These are phyloP conservation scores for Leccinum truebloodii DNA, from an alignment of 768 basidiomycete species.

Conservation along the genomic window DNA sequence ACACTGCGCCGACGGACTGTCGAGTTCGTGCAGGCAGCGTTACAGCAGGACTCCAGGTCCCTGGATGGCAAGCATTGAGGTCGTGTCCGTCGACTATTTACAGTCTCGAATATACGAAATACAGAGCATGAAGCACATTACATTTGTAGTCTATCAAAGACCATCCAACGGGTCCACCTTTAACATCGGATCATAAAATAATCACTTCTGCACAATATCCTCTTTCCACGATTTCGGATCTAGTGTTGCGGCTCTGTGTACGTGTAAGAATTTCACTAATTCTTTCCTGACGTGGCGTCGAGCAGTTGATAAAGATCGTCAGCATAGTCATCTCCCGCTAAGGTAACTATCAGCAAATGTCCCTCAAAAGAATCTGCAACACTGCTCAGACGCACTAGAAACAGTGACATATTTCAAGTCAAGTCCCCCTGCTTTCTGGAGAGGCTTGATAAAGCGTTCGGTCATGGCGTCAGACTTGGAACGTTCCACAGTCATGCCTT, in stretches of 20 bases:
- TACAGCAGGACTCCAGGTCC: no score
- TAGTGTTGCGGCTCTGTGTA: no score
- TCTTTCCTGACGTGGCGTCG: not conserved
- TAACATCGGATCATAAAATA: not conserved
- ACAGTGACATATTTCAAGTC: conserved; percentile 8
- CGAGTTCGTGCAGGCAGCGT: no score
- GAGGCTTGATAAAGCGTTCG: conserved; percentile 4
- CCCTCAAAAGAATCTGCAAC: not conserved
- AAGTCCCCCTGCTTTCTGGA: not conserved
- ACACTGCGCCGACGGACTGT: no score
- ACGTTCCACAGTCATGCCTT: not conserved
- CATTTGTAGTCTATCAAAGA: not conserved
- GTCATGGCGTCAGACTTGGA: not conserved
- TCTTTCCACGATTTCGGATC: not conserved
- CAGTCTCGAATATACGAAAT: not conserved
- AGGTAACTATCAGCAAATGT: not conserved
- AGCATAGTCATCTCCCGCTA: conserved; percentile 7
- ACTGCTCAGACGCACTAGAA: conserved; percentile 9
- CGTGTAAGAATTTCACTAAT: not conserved
- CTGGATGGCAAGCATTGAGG: no score
- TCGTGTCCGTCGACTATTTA: not conserved
- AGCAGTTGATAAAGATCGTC: conserved; percentile 4
- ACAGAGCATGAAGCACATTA: not conserved
- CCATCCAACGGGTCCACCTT: not conserved
- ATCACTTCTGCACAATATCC: not conserved